phyloP scores from a whole-genome alignment of 495 filamentous ascomycete genomes.

The Neurospora sp. region DNA sequence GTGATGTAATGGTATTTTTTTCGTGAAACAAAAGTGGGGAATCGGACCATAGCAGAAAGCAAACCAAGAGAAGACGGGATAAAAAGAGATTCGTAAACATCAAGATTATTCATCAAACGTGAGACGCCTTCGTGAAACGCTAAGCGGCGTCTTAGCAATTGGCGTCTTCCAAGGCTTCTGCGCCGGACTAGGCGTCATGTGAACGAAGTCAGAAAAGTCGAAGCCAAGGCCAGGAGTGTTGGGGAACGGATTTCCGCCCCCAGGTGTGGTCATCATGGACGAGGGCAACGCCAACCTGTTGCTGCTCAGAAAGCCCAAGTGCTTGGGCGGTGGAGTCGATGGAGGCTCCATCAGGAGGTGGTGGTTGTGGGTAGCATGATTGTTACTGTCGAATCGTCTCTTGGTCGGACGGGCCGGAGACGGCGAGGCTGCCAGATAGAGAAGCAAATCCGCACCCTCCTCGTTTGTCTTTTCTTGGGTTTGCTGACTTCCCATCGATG shows the following conservation, averaged over 20 bases:
- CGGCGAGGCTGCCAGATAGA: slow-evolving; percentile 88
- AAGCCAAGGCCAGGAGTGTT: slow-evolving; percentile 58
- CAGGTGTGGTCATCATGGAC: slow-evolving; percentile 84
- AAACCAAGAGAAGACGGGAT: not conserved
- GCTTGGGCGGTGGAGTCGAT: slow-evolving; percentile 75
- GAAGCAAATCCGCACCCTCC: slow-evolving; percentile 80
- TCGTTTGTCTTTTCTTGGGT: slow-evolving; percentile 46
- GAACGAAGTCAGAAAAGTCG: slow-evolving; percentile 95
- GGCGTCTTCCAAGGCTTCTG: slow-evolving; percentile 75
- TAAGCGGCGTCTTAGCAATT: slow-evolving; percentile 37
- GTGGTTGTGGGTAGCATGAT: not conserved
- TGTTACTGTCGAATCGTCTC: slow-evolving; percentile 3
- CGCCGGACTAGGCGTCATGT: slow-evolving; percentile 90
- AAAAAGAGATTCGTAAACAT: not conserved
- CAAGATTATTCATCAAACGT: slow-evolving; percentile 34
- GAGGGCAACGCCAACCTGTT: slow-evolving; percentile 58
- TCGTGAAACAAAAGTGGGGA: not conserved
- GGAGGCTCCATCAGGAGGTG: slow-evolving; percentile 51
- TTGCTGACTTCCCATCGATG: not conserved
- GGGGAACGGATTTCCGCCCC: slow-evolving; percentile 51
- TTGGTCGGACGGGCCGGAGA: slow-evolving; percentile 54
- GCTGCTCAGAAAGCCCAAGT: slow-evolving; percentile 17
- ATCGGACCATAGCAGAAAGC: not conserved
- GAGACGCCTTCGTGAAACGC: slow-evolving; percentile 28
- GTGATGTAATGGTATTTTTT: slow-evolving; percentile 2